Conservation (phyloP, 2,329 filamentous ascomycete species). For the Volutella citrinella region DNA sequence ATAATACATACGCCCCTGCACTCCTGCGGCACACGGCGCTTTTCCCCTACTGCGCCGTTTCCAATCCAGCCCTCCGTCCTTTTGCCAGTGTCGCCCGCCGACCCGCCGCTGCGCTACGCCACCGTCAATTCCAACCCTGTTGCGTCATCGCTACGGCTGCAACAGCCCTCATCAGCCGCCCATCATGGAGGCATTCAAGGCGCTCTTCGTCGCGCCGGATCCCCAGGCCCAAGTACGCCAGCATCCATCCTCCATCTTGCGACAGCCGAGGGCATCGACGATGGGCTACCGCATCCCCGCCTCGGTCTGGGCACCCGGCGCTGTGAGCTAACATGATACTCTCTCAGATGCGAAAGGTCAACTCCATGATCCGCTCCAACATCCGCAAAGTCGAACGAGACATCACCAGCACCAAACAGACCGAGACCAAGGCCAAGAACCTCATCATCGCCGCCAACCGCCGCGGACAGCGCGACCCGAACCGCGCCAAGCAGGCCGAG, state of each 20-base stretch:
- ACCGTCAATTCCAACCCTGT: conserved; percentile 11
- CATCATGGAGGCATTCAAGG: conserved; percentile 81
- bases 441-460: conserved; percentile 80
- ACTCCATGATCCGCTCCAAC: conserved; percentile 82
- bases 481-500: conserved; percentile 73
- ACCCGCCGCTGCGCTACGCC: too few species aligned
- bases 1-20: too few species aligned
- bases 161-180: conserved; percentile 12
- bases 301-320: too few species aligned
- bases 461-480: conserved; percentile 76
- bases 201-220: conserved; percentile 87
- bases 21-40: too few species aligned
- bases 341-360: conserved; percentile 95
- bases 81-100: too few species aligned
- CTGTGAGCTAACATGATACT: too few species aligned
- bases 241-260: too few species aligned
- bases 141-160: conserved; percentile 26
- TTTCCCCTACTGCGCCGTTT: too few species aligned
- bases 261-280: too few species aligned
- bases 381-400: conserved; percentile 94
- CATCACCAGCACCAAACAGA: conserved; percentile 72
- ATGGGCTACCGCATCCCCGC: too few species aligned
- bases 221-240: conserved; percentile 80
- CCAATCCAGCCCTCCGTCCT: too few species aligned
- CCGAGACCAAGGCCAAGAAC: conserved; percentile 80